Evolutionary conservation across 306 rosid species (phyloP), one percentile per base, ranked within the genome.

Genomic region (Macrotyloma uniflorum): DNA sequence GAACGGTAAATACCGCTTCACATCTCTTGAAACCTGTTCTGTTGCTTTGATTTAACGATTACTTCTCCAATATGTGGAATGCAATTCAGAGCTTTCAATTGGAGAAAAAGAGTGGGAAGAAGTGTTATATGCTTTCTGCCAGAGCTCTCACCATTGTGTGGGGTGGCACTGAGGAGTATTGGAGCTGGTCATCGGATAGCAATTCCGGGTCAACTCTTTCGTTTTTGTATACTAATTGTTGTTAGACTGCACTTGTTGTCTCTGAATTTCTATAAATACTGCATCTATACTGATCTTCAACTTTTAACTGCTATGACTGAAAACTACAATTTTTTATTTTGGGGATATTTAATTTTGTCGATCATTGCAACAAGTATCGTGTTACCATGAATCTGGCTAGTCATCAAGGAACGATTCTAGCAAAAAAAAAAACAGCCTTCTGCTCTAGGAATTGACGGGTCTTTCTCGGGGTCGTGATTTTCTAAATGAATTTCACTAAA

Each of bases 31-130:
- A 57, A 23, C 64, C 35, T 57, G 3, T 2, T 6, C 40, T 59
- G 5, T 61, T 2, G 1, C 5, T 61, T 30, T 16, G n/a, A 3
- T 61, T 30, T 58, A 26, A 6, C n/a, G 4, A 12, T 20, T 20
- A 32, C 2, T 14, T 57, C 10, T 12, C 9, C 30, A 5, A 24
- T 5, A 2, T 57, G 36, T 24, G 33, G 43, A 12, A 13, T 22
- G 75, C 86, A 12, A 13, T 22, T 71, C 86, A 88, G 93, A 85
- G 81, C 35, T 75, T 85, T 75, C 80, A 33, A 1, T 30, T 89
- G 62, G 89, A 86, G 4, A 86, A 23, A 54, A 32, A 55, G 66
- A 86, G 78, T 11, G 93, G 93, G 14, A 89, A 68, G 5, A 86
- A 78, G 54, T 55, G 77, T 53, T 86, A 78, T 77, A 85, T 85